Conservation (phyloP, 306 rosid species). For the Trichosanthes truncata region DNA sequence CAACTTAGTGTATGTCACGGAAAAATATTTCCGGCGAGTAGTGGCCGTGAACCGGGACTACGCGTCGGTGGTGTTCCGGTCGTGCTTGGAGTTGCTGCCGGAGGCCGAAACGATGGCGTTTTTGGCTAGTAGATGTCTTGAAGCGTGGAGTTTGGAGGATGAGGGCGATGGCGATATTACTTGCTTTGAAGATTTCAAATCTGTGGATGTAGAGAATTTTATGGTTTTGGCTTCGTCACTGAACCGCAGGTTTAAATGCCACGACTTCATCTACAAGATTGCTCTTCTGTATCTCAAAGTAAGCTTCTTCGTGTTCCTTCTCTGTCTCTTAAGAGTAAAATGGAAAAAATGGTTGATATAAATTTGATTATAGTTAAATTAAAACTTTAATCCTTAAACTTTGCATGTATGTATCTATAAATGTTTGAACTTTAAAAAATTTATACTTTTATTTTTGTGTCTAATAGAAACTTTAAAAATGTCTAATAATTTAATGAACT, state of each 20-base stretch:
- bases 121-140: slow-evolving; percentile 57
- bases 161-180: slow-evolving; percentile 14
- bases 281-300: slow-evolving; percentile 59
- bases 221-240: slow-evolving; percentile 35
- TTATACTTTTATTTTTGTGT: no score
- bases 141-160: slow-evolving; percentile 32
- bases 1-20: slow-evolving; percentile 40
- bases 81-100: slow-evolving; percentile 65
- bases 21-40: slow-evolving; percentile 36
- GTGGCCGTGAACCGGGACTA: slow-evolving; percentile 36
- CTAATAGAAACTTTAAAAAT: no score
- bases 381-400: no score
- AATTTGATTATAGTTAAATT: no score
- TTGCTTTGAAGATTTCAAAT: slow-evolving; percentile 31
- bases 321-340: no score
- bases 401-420: no score
- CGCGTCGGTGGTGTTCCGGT: slow-evolving; percentile 49
- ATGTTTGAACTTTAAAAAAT: no score
- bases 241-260: slow-evolving; percentile 34
- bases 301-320: slow-evolving; percentile 1
- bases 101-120: slow-evolving; percentile 73
- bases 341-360: no score
- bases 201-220: slow-evolving; percentile 43
- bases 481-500: no score
- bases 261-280: slow-evolving; percentile 55